Percentiles rank a stretch among this genome's conserved stretches.
Conservation (phyloP, 257 asterid species). For the Solanum stenotomum region DNA sequence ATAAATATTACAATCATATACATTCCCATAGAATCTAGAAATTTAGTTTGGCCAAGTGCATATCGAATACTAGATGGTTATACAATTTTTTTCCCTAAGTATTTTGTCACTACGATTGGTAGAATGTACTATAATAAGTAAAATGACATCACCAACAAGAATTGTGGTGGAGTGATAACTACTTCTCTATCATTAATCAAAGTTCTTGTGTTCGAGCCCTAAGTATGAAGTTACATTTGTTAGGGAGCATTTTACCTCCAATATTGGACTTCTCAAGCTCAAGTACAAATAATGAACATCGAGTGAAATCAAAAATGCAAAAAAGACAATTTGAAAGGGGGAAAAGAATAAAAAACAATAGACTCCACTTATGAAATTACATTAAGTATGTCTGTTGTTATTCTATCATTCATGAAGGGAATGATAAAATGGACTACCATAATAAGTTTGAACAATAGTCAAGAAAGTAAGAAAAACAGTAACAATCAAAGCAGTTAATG, state of each 20-base stretch:
- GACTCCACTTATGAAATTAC: too few relatives aligned
- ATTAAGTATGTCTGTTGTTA: too few relatives aligned
- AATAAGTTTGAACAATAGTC: background rate
- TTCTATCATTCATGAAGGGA: background rate
- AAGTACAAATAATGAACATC: background rate
- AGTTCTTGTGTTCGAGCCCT: too few relatives aligned
- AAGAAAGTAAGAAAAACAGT: background rate
- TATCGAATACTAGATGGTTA: background rate
- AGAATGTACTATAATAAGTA: background rate
- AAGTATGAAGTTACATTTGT: background rate
- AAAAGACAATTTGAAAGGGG: background rate
- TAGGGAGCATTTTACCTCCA: too few relatives aligned
- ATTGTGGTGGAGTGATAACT: too few relatives aligned
- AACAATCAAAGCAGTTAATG: background rate
- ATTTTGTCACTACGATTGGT: background rate
- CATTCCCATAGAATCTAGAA: background rate
- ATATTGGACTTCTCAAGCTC: background rate
- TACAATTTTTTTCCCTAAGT: background rate
- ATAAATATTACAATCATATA: too few relatives aligned
- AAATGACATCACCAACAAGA: too few relatives aligned
- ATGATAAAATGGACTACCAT: background rate
- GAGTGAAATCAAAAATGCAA: too few relatives aligned
- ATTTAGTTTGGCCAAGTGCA: background rate
- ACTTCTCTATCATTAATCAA: too few relatives aligned
- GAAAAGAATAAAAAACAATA: background rate